Base-by-base conservation (phyloP, 1,284 basidiomycete species). In the Trichosporon sp. region DNA sequence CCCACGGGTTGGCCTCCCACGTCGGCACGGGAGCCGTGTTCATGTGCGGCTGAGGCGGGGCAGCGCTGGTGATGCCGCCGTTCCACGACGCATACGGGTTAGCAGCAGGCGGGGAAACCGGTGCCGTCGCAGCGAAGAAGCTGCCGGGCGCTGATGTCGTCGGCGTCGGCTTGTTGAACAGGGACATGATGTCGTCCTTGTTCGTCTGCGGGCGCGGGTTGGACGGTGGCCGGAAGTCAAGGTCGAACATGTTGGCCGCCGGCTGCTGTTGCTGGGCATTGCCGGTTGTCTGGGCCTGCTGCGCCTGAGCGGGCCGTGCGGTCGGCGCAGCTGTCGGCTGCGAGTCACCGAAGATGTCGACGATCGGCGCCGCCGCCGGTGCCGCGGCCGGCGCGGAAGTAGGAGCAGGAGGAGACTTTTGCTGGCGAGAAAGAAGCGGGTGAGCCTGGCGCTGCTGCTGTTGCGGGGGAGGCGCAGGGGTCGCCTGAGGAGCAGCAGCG, bases 111-210 rank as follows among this genome's bases (percentile, higher is more conserved):
- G 65, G 60, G 2, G 63, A 56, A 8, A 14, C 66, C 54, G 1
- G 65, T 36, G 16, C 66, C 25, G 25, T 60, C 49, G 23, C 67
- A 5, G 25, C 25, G 27, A 54, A 54, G 25, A 54, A 54, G 49
- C 49, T n/a, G 29, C 49, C 49, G 21, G 23, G 66, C 11, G 54
- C 32, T 1, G 56, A 8, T 32, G 76, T 52, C 4, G 69, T 40
- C 6, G 70, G 19, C 19, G 73, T 59, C 1, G 75, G 66, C 16
- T 76, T 59, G 19, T 74, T 61, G 70, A 81, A 81, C 23, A 81
- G 72, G 10, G 76, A 78, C 76, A 81, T 78, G 70, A 81, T 81
- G 67, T 81, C 79, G n/a, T 74, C 70, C 69, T 78, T 78, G 56
- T 70, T 44, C 13, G 58, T 60, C 61, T 61, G 59, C 46, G 49